Base-by-base conservation (phyloP, 352 stramenopile species). In the Pythium dissotocum region DNA sequence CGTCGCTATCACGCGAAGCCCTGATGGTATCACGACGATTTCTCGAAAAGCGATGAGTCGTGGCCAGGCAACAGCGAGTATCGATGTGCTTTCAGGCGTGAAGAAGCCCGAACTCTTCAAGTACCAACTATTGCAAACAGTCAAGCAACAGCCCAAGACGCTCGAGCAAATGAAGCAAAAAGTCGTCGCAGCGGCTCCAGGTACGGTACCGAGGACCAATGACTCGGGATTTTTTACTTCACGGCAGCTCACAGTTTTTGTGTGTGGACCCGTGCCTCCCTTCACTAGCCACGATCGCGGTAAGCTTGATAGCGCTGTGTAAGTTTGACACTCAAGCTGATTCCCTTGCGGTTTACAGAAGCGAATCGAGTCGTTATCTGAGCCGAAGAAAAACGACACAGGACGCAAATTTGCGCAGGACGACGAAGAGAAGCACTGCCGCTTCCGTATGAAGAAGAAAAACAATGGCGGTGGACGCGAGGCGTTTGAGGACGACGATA, bases 391-490 rank as follows among this genome's bases (percentile, higher is more conserved):
- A 38, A 85, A 75, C 24, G 60, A 73, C 8, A 68, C 71, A 10
- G 64, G 24, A 13, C 79, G 83, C 0, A 82, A 83, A 18, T 94
- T 90, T 71, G 84, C 87, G 4, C 81, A 73, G 0, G 83, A 94
- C 36, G 84, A 94, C 33, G 87, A 95, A 36, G 78, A 87, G 46
- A 72, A 78, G 58, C 80, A 95, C 58, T 95, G 85, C 52, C 82
- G 85, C 2, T 93, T 95, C 65, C 76, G 77, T 30, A 18, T 64
- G 2, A 83, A 82, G 32, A 76, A 70, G 52, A 73, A 69, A 18
- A 40, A 58, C 13, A 46, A 80, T 67, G 44, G 65, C 28, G 6
- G 78, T 64, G 71, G 28, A 26, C 14, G 72, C 42, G 51, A 78
- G 6, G 52, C 52, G 8, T 74, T 75, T 28, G 69, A 84, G 9